These are phyloP conservation scores for Alnus glutinosa DNA, from an alignment of 306 rosid genomes.

Conservation along the genomic window DNA sequence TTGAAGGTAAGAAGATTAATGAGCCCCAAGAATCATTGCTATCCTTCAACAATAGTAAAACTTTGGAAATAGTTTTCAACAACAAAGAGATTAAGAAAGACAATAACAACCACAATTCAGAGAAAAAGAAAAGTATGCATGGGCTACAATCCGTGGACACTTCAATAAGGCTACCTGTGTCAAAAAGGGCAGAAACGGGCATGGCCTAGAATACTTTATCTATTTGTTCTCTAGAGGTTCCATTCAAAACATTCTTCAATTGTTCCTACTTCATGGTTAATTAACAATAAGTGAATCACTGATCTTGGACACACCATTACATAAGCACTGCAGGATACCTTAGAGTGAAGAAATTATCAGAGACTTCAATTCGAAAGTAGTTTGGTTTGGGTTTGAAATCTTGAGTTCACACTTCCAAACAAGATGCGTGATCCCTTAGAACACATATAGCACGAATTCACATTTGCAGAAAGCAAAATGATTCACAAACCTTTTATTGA, in stretches of 20 bases:
- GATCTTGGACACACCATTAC: background rate
- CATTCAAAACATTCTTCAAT: background rate
- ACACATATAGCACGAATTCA: background rate
- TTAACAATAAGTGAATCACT: background rate
- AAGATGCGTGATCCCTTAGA: background rate
- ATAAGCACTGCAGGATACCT: background rate
- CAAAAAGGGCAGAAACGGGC: background rate
- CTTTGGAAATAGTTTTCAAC: background rate
- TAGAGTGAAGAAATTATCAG: background rate
- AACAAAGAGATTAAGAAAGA: background rate
- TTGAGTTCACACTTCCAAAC: background rate
- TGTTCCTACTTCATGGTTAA: background rate
- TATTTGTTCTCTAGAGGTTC: background rate
- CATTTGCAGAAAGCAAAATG: background rate
- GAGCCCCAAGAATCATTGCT: background rate
- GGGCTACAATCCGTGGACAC: background rate
- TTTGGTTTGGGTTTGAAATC: background rate
- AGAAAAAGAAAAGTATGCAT: background rate
- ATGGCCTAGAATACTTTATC: background rate
- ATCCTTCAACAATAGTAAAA: background rate
- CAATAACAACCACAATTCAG: background rate
- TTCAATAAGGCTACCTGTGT: background rate
- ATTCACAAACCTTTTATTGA: background rate
- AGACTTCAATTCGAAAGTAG: background rate
- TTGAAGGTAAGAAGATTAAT: background rate